These are phyloP conservation scores for Blastobotrys mokoenaii DNA, from an alignment of 805 yeast species.

Conservation along the genomic window DNA sequence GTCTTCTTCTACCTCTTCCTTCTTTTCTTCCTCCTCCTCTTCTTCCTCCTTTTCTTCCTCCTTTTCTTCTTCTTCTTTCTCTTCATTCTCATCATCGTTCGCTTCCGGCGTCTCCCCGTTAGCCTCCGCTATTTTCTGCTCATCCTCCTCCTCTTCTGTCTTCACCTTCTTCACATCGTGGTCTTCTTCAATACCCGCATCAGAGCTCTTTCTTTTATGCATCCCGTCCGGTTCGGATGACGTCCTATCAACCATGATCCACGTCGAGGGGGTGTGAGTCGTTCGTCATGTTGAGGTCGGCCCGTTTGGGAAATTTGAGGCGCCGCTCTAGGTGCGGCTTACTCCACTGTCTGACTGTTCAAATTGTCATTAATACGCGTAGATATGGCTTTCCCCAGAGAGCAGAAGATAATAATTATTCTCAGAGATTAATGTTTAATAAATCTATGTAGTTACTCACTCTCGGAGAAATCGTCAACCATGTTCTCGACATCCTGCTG, in stretches of 20 bases:
- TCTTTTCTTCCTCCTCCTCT: slow-evolving; percentile 25
- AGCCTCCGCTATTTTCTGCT: slow-evolving; percentile 18
- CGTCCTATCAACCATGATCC: not conserved
- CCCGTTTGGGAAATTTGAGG: not conserved
- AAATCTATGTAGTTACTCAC: not conserved
- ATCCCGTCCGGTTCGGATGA: not conserved
- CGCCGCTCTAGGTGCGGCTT: not conserved
- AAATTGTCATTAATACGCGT: too few species aligned
- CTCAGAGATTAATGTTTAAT: too few species aligned
- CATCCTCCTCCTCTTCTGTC: slow-evolving; percentile 24
- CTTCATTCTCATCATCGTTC: slow-evolving; percentile 14
- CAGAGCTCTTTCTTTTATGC: not conserved
- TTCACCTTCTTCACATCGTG: slow-evolving; percentile 23
- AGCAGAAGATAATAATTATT: too few species aligned
- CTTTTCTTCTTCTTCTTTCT: slow-evolving; percentile 9
- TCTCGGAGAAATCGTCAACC: slow-evolving; percentile 14
- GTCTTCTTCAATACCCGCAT: slow-evolving; percentile 15
- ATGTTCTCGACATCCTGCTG: slow-evolving; percentile 63
- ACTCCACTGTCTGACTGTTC: too few species aligned
- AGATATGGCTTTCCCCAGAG: too few species aligned
- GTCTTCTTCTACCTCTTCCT: slow-evolving; percentile 21
- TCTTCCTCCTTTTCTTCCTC: slow-evolving; percentile 14
- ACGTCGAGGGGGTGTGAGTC: not conserved
- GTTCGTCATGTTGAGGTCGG: not conserved
- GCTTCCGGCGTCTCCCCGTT: slow-evolving; percentile 23